phyloP scores from a whole-genome alignment of 306 rosid species.

The Cucurbita pepo region DNA sequence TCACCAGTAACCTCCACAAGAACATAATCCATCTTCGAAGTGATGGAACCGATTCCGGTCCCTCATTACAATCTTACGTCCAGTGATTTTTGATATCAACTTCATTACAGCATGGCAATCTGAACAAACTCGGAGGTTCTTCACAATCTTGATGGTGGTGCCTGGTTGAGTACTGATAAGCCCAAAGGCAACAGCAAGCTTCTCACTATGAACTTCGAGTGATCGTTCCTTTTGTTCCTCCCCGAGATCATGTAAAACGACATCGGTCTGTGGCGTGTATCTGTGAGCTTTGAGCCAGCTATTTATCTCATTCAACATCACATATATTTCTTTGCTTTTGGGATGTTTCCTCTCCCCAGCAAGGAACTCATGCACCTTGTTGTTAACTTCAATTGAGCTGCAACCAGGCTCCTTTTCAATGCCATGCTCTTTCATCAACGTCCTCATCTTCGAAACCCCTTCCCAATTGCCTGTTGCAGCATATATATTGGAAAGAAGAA shows the following conservation, averaged over 20 bases:
- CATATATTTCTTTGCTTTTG: constrained; percentile 43
- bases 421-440: constrained; percentile 54
- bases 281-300: constrained; percentile 42
- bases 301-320: constrained; percentile 50
- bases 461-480: constrained; percentile 61
- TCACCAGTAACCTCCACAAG: constrained; percentile 59
- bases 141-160: constrained; percentile 49
- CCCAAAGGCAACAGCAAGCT: constrained; percentile 74
- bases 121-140: constrained; percentile 57
- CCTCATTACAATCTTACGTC: constrained; percentile 53
- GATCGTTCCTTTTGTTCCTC: constrained; percentile 51
- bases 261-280: constrained; percentile 44
- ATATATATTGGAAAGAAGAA: constrained; percentile 66
- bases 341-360: constrained; percentile 63
- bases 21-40: constrained; percentile 55
- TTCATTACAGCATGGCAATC: constrained; percentile 77
- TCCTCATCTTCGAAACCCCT: constrained; percentile 57
- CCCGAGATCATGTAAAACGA: constrained; percentile 55
- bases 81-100: constrained; percentile 46
- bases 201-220: constrained; percentile 73
- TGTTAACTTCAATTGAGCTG: constrained; percentile 57
- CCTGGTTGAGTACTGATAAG: constrained; percentile 54
- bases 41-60: constrained; percentile 73
- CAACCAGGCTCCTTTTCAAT: constrained; percentile 81
- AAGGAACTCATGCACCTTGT: constrained; percentile 55